phyloP scores from a whole-genome alignment of 176 grass and related monocot species.

The Ensete glaucum region DNA sequence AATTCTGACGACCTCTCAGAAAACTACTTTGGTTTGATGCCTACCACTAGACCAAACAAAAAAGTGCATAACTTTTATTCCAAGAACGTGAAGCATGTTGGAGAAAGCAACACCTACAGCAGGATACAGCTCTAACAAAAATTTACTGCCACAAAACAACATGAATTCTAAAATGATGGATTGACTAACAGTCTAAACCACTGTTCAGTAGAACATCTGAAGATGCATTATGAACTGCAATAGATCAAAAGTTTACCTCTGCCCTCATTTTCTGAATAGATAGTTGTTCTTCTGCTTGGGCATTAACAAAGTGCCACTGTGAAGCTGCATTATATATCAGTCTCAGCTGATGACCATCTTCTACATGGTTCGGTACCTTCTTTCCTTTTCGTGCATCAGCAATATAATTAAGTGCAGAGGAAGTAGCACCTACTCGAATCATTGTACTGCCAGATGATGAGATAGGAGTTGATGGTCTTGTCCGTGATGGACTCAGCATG shows the following conservation, averaged over 20 bases:
- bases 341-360: slow-evolving; percentile 75
- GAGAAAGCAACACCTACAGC: not conserved
- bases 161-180: not conserved
- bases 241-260: slow-evolving; percentile 41
- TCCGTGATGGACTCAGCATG: slow-evolving; percentile 6
- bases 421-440: slow-evolving; percentile 28
- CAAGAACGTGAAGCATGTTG: not conserved
- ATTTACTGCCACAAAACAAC: too few species aligned
- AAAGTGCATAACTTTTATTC: not conserved
- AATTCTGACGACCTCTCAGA: not conserved
- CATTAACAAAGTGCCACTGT: slow-evolving; percentile 92
- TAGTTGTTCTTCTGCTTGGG: slow-evolving; percentile 54
- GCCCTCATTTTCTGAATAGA: slow-evolving; percentile 71
- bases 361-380: slow-evolving; percentile 51
- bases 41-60: too few species aligned
- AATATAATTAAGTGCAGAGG: slow-evolving; percentile 54
- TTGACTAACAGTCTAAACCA: not conserved
- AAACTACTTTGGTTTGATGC: not conserved
- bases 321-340: slow-evolving; percentile 66
- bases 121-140: not conserved
- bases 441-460: slow-evolving; percentile 65
- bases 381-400: slow-evolving; percentile 64
- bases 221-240: not conserved
- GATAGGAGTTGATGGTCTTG: slow-evolving; percentile 73
- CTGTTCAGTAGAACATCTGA: not conserved